Conservation (phyloP, 2,329 filamentous ascomycete species). For the Fusarium mexicanum region DNA sequence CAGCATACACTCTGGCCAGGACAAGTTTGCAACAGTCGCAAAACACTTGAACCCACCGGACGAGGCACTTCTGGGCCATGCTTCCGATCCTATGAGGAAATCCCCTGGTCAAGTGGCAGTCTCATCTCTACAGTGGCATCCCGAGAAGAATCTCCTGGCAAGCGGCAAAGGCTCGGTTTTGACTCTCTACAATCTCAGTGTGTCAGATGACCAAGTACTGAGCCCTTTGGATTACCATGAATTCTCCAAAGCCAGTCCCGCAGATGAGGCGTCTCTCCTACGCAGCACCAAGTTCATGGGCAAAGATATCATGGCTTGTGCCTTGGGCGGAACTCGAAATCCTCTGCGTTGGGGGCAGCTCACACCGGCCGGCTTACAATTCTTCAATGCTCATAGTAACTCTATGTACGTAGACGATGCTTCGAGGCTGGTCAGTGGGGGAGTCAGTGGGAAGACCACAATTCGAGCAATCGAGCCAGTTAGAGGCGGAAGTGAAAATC, state of each 20-base stretch:
- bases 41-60: constrained; percentile 34
- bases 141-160: constrained; percentile 43
- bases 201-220: constrained; percentile 13
- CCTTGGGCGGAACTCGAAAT: constrained; percentile 52
- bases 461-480: constrained; percentile 60
- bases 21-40: constrained; percentile 43
- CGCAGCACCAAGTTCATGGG: constrained; percentile 57
- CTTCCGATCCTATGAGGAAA: constrained; percentile 33
- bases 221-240: constrained; percentile 41
- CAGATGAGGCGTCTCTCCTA: constrained; percentile 41
- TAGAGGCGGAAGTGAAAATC: constrained; percentile 48
- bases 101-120: constrained; percentile 47
- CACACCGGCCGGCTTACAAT: constrained; percentile 56
- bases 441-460: constrained; percentile 50
- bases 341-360: constrained; percentile 59
- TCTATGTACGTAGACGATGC: constrained; percentile 26
- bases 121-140: constrained; percentile 49
- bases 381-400: constrained; percentile 49
- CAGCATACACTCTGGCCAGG: constrained; percentile 53
- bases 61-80: neutral
- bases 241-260: constrained; percentile 30
- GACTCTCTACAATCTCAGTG: constrained; percentile 43
- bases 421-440: constrained; percentile 33
- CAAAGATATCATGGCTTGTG: constrained; percentile 56
- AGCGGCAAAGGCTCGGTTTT: constrained; percentile 46